phyloP scores from a whole-genome alignment of 345 rosid genomes.

The Tarenaya hassleriana region DNA sequence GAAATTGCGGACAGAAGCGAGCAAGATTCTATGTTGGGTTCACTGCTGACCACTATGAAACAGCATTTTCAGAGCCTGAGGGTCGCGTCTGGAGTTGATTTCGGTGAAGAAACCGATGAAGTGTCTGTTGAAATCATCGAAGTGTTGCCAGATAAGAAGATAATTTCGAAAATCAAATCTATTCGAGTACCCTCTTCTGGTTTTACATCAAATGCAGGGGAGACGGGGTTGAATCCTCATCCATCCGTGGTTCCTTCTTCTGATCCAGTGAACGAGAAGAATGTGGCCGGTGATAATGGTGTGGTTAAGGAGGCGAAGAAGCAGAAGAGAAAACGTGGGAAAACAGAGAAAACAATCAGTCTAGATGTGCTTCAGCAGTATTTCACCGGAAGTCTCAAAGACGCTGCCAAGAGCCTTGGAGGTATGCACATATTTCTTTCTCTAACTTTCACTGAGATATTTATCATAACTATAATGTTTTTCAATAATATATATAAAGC shows the following conservation, averaged over 20 bases:
- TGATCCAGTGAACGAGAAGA: slow-evolving; percentile 21
- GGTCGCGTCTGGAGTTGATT: slow-evolving; percentile 71
- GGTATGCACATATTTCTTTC: slow-evolving; percentile 58
- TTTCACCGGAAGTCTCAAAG: slow-evolving; percentile 91
- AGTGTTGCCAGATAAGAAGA: slow-evolving; percentile 41
- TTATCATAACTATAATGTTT: no score
- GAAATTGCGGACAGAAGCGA: slow-evolving; percentile 34
- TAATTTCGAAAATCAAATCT: slow-evolving; percentile 44
- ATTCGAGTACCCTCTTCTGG: slow-evolving; percentile 39
- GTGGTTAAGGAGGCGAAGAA: slow-evolving; percentile 37
- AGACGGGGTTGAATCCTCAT: slow-evolving; percentile 17
- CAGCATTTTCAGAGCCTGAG: slow-evolving; percentile 69
- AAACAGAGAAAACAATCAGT: slow-evolving; percentile 82
- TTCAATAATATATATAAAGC: no score
- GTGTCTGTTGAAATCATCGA: slow-evolving; percentile 55
- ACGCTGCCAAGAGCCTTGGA: slow-evolving; percentile 90
- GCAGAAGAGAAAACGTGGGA: slow-evolving; percentile 70
- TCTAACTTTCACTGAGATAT: no score
- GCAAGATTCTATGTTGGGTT: slow-evolving; percentile 52
- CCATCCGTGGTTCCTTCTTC: slow-evolving; percentile 18
- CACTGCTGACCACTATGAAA: slow-evolving; percentile 69
- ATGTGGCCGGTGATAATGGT: slow-evolving; percentile 21
- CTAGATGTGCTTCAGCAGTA: slow-evolving; percentile 84
- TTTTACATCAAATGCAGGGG: slow-evolving; percentile 19
- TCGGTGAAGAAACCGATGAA: slow-evolving; percentile 44